These are phyloP conservation scores for Aspergillus fischeri DNA, from an alignment of 2,329 filamentous ascomycete genomes.

Conservation along the genomic window DNA sequence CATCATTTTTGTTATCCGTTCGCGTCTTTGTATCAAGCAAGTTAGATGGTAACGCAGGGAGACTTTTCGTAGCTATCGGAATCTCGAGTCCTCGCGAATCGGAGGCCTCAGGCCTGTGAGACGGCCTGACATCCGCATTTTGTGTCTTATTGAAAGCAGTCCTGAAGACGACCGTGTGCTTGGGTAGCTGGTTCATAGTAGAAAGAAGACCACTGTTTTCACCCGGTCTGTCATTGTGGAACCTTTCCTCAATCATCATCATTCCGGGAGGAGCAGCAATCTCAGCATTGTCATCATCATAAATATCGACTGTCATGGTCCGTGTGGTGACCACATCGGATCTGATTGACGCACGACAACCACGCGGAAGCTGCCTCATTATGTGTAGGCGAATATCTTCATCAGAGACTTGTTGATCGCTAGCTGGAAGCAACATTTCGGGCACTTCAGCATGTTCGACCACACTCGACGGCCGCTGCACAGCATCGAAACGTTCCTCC, in stretches of 20 bases:
- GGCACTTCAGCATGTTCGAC: conserved; percentile 21
- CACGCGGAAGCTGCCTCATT: conserved; percentile 40
- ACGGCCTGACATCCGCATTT: conserved; percentile 32
- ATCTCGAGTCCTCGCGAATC: neutral
- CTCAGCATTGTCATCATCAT: conserved; percentile 38
- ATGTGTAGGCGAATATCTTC: conserved; percentile 48
- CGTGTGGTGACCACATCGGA: conserved; percentile 42
- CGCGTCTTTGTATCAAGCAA: neutral
- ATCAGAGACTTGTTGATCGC: conserved; percentile 38
- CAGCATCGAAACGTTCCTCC: conserved; percentile 36
- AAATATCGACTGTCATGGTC: conserved; percentile 46
- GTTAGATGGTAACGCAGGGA: neutral
- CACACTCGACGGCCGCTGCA: conserved; percentile 31
- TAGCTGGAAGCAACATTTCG: conserved; percentile 30
- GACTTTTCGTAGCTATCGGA: neutral
- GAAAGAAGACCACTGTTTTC: conserved; percentile 32
- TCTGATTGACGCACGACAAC: conserved; percentile 41
- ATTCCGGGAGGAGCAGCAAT: conserved; percentile 44
- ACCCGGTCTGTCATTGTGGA: conserved; percentile 46
- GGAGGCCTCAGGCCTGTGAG: conserved; percentile 5
- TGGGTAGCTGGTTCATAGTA: conserved; percentile 35
- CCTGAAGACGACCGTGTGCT: conserved; percentile 44
- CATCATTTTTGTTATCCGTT: neutral
- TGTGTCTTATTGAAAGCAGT: conserved; percentile 41
- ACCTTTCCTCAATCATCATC: conserved; percentile 43